Evolutionary conservation across 257 asterid species (phyloP), one percentile per base, ranked within the genome.

Genomic region (Hygrophila difformis): DNA sequence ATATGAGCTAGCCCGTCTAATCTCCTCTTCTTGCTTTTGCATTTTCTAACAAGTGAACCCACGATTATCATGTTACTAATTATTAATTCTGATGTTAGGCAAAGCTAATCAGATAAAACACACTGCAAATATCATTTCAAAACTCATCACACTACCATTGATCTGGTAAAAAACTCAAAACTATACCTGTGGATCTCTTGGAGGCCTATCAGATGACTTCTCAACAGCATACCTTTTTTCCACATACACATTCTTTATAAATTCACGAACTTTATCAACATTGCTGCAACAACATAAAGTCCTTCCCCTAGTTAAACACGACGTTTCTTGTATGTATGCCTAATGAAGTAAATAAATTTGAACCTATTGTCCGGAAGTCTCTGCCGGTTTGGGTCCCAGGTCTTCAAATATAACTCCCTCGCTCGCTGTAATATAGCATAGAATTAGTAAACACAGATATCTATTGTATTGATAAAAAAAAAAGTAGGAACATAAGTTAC

Each of bases 1-100:
- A 64, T 84, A 89, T 41, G 97, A 89, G 71, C 94, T 89, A 59
- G 97, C 96, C 56, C 94, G 73, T 76, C 97, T 81, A 15, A 64
- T 68, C 54, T 81, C 91, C 20, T 77, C 93, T 63, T 76, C 91
- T 33, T 61, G 77, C 71, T 64, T 74, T 69, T 82, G 64, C 57
- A 70, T 62, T 55, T 71, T 74, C 93, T 81, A 77, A 28, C 37
- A 33, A 53, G 73, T 43, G 60, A 46, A 60, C 24, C 12, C 62
- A 68, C 16, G 38, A 55, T 56, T 37, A 48, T 37, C 46, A 46
- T 12, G 45, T 64, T 61, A 84, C 47, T 13, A 28, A 54, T 21
- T 37, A 3, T 3, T 24, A 24, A 24, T 24, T 24, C 3, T 24
- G 31, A 46, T 18, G 55, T 51, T 34, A 59, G 45, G 24, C 45